Conservation (phyloP, 1,284 basidiomycete genomes). For the Apiotrichum montevideense region DNA sequence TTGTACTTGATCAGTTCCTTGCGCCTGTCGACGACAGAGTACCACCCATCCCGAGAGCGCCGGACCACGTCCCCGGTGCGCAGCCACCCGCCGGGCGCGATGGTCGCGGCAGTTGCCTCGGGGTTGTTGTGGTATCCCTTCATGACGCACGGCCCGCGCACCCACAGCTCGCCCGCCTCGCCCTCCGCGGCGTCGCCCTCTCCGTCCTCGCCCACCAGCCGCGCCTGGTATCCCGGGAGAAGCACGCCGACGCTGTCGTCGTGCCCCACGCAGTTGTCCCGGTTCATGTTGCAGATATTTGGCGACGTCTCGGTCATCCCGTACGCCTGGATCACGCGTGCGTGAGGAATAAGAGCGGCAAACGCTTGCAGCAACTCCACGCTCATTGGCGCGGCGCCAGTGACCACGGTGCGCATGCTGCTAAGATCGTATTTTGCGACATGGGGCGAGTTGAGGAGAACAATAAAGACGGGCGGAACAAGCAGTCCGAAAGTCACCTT, state of each 20-base stretch:
- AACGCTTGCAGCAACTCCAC: slow-evolving; percentile 26
- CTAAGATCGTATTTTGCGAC: slow-evolving; percentile 65
- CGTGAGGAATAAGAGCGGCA: slow-evolving; percentile 20
- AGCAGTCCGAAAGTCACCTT: slow-evolving; percentile 58
- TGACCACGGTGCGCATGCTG: slow-evolving; percentile 58
- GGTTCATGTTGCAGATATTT: slow-evolving; percentile 11
- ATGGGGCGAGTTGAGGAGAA: slow-evolving; percentile 48
- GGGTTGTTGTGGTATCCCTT: slow-evolving; percentile 63
- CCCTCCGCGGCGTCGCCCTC: slow-evolving; percentile 49
- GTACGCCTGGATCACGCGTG: slow-evolving; percentile 40
- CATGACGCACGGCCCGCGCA: slow-evolving; percentile 71
- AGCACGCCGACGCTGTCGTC: slow-evolving; percentile 66
- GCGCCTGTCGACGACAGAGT: slow-evolving; percentile 47
- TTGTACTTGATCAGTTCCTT: slow-evolving; percentile 79
- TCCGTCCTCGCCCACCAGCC: slow-evolving; percentile 54
- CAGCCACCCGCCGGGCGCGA: slow-evolving; percentile 55
- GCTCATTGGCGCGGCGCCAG: slow-evolving; percentile 77
- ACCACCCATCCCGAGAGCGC: slow-evolving; percentile 56
- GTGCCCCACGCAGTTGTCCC: slow-evolving; percentile 25
- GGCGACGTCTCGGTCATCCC: slow-evolving; percentile 11
- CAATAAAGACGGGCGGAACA: slow-evolving; percentile 77
- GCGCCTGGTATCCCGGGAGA: slow-evolving; percentile 68
- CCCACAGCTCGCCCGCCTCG: slow-evolving; percentile 70
- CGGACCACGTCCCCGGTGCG: slow-evolving; percentile 69
- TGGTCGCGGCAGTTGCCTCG: slow-evolving; percentile 57